Percentiles rank a stretch among this genome's conserved stretches.
phyloP scores from a whole-genome alignment of 352 stramenopile genomes.

The Phytophthora agathidicida region DNA sequence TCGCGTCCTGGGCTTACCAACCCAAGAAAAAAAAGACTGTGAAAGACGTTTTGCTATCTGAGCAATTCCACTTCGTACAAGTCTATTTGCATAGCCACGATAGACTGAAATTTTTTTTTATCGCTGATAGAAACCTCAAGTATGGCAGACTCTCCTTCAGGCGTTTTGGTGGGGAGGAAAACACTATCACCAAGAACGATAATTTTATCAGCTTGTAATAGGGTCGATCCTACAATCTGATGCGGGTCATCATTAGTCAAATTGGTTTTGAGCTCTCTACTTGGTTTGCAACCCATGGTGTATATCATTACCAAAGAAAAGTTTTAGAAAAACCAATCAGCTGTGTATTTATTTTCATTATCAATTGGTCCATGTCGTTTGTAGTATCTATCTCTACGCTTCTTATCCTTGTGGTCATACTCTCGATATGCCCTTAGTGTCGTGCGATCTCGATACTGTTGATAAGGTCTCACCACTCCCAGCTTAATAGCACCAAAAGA shows the following conservation, averaged over 20 bases:
- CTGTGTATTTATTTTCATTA: too few relatives aligned
- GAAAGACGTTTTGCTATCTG: slow-evolving; percentile 20
- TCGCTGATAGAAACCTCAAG: slow-evolving; percentile 16
- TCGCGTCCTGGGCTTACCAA: slow-evolving; percentile 16
- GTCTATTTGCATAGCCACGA: slow-evolving; percentile 2
- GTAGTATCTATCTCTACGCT: too few relatives aligned
- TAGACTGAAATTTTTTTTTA: slow-evolving; percentile 20
- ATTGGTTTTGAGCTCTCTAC: slow-evolving; percentile 16
- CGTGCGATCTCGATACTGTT: too few relatives aligned
- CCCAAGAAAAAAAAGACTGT: slow-evolving; percentile 18
- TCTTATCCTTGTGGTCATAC: too few relatives aligned
- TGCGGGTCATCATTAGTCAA: slow-evolving; percentile 2
- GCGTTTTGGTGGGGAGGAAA: slow-evolving; percentile 4
- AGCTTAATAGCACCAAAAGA: too few relatives aligned
- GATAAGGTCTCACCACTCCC: too few relatives aligned
- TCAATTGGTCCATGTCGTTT: too few relatives aligned
- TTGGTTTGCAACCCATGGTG: slow-evolving; percentile 20
- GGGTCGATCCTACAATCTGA: slow-evolving; percentile 9
- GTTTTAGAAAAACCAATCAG: too few relatives aligned
- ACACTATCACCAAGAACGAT: slow-evolving; percentile 6
- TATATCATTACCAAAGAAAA: slow-evolving; percentile 17
- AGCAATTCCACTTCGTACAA: slow-evolving; percentile 9
- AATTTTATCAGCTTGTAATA: slow-evolving; percentile 4
- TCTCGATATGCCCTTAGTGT: too few relatives aligned
- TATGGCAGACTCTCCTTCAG: slow-evolving; percentile 10